These are phyloP conservation scores for Pilasporangium apinafurcum DNA, from an alignment of 352 stramenopile genomes.

Conservation along the genomic window DNA sequence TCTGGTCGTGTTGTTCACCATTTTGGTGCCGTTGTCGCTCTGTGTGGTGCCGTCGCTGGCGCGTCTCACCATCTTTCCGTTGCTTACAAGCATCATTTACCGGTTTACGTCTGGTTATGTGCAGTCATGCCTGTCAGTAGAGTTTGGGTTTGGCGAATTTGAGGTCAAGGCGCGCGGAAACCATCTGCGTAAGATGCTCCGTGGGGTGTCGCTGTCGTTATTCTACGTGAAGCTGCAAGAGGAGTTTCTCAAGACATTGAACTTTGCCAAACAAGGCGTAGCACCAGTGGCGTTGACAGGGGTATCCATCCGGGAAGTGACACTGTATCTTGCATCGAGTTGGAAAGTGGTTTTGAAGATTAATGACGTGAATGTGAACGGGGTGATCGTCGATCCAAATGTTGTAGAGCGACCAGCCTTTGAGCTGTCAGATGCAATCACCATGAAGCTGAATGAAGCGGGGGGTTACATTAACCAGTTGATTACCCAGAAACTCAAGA, in stretches of 20 bases:
- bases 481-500: conserved; percentile 26
- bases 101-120: conserved; percentile 44
- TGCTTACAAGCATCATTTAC: conserved; percentile 48
- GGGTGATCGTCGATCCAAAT: conserved; percentile 36
- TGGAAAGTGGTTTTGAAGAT: conserved; percentile 52
- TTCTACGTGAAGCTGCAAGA: conserved; percentile 45
- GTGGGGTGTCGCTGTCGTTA: conserved; percentile 42
- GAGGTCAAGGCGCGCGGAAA: conserved; percentile 11
- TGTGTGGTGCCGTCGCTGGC: conserved; percentile 54
- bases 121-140: conserved; percentile 38
- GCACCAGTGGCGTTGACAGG: conserved; percentile 28
- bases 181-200: conserved; percentile 15
- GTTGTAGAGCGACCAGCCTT: conserved; percentile 27
- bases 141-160: conserved; percentile 46
- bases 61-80: conserved; percentile 47
- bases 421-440: conserved; percentile 35
- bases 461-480: conserved; percentile 25
- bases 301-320: conserved; percentile 34
- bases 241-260: conserved; percentile 46
- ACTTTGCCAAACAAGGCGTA: conserved; percentile 54
- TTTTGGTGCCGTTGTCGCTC: conserved; percentile 54
- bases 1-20: conserved; percentile 34
- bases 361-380: conserved; percentile 37
- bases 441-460: conserved; percentile 51
- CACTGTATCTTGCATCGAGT: conserved; percentile 36